phyloP scores from a whole-genome alignment of 2,329 filamentous ascomycete genomes.

The Periconia sp. region DNA sequence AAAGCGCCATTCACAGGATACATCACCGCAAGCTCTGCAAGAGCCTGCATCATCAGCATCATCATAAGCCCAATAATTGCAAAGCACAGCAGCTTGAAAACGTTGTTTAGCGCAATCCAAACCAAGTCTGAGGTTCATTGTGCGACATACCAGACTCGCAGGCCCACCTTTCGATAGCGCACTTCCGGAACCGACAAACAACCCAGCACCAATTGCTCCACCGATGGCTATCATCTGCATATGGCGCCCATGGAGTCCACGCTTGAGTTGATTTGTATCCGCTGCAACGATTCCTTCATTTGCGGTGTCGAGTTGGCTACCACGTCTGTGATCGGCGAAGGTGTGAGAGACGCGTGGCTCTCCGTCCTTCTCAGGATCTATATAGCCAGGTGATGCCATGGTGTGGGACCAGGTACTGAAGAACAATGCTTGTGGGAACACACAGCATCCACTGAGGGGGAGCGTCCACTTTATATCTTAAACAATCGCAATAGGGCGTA shows the following conservation, averaged over 20 bases:
- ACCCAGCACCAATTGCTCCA: slow-evolving; percentile 27
- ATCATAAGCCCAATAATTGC: slow-evolving; percentile 42
- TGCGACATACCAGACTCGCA: slow-evolving; percentile 20
- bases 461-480: too few relatives aligned
- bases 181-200: slow-evolving; percentile 50
- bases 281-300: slow-evolving; percentile 6
- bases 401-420: background rate
- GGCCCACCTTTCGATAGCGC: slow-evolving; percentile 57
- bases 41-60: slow-evolving; percentile 49
- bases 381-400: background rate
- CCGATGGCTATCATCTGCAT: slow-evolving; percentile 23
- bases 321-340: slow-evolving; percentile 9
- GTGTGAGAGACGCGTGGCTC: slow-evolving; percentile 11
- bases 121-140: too few relatives aligned
- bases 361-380: slow-evolving; percentile 18
- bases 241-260: slow-evolving; percentile 22
- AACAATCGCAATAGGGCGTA: too few relatives aligned
- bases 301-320: slow-evolving; percentile 9
- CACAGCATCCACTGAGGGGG: too few relatives aligned
- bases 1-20: slow-evolving; percentile 51
- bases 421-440: too few relatives aligned
- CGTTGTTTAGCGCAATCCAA: too few relatives aligned
- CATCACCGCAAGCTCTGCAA: slow-evolving; percentile 49
- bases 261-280: slow-evolving; percentile 16
- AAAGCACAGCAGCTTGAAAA: slow-evolving; percentile 35